Evolutionary conservation across 345 rosid genomes (phyloP).

Genomic region (Schrenkiella parvula): DNA sequence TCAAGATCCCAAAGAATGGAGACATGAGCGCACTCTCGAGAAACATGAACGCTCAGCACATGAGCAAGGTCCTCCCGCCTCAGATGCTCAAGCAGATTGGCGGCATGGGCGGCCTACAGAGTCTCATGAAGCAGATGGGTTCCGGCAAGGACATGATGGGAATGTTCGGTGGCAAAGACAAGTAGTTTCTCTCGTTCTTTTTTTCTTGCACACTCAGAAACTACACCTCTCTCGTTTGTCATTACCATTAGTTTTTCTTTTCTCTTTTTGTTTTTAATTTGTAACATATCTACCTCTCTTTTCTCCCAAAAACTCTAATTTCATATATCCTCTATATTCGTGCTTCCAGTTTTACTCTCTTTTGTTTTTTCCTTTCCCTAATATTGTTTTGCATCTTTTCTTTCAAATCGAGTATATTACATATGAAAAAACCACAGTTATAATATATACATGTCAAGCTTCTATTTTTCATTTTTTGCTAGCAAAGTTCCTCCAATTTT

Average conservation of each 20-base stretch:
- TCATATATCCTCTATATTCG: background rate
- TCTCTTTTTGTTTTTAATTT: background rate
- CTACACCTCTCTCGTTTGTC: background rate
- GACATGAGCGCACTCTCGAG: constrained; percentile 81
- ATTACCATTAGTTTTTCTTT: background rate
- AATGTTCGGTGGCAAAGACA: constrained; percentile 70
- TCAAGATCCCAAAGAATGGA: constrained; percentile 85
- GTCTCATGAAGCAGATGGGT: constrained; percentile 93
- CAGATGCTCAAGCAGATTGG: constrained; percentile 91
- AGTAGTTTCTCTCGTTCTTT: constrained; percentile 18
- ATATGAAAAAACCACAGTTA: background rate
- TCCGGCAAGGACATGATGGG: constrained; percentile 88
- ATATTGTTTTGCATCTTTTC: no score
- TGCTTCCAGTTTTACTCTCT: background rate
- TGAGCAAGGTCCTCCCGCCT: constrained; percentile 89
- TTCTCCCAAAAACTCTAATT: background rate
- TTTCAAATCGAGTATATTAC: background rate
- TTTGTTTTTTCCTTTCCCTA: background rate
- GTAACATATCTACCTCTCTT: background rate
- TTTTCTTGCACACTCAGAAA: background rate
- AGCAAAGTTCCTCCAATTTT: background rate
- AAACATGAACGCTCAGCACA: constrained; percentile 90
- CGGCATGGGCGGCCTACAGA: constrained; percentile 89
- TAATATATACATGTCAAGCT: background rate
- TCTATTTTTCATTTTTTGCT: background rate